Evolutionary conservation across 2,329 filamentous ascomycete genomes (phyloP), one percentile per base, ranked within the genome.

Genomic region (Botryosphaeria dothidea): DNA sequence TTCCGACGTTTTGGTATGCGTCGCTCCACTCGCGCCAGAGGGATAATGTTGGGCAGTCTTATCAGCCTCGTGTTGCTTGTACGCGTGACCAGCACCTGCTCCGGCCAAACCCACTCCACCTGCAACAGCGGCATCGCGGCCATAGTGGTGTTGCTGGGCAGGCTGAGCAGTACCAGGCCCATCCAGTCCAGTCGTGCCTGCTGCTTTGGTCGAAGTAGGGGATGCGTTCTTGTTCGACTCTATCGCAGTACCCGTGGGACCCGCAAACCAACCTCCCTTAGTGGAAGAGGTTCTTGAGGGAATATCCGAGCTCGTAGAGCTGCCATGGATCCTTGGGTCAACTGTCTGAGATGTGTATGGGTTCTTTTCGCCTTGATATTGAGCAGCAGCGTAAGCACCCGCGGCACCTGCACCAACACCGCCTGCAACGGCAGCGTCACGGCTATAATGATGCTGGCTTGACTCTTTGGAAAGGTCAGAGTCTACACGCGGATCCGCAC

Each of bases 401-500:
- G 48, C 34, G 3, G 56, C 64, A 9, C 60, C 49, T 5, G 69
- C 68, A 13, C 68, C 69, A 62, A 65, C 56, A 17, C 68, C 70
- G 6, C 69, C 70, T 5, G 65, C 69, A 52, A 69, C 51, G 36
- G 72, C 72, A 58, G 72, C 68, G 48, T 74, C 72, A 7, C 71
- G 68, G 25, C 70, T 69, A 49, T 72, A 67, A 27, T 71, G 69
- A 45, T 72, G 70, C 34, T 65, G 63, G 9, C 36, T 48, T 19
- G 52, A 29, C 25, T 68, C 21, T 8, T 36, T 49, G 56, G 66
- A 49, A 52, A 23, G 68, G 27, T 67, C 73, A 19, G 65, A 65
- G 15, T 61, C 56, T 3, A 77, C 69, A 38, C 74, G 71, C 5
- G 75, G 74, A 51, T 76, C 74, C 8, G 75, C 66, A 43, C 63